Conservation (phyloP, 2,329 filamentous ascomycete genomes). For the Orbilia blumenaviensis region DNA sequence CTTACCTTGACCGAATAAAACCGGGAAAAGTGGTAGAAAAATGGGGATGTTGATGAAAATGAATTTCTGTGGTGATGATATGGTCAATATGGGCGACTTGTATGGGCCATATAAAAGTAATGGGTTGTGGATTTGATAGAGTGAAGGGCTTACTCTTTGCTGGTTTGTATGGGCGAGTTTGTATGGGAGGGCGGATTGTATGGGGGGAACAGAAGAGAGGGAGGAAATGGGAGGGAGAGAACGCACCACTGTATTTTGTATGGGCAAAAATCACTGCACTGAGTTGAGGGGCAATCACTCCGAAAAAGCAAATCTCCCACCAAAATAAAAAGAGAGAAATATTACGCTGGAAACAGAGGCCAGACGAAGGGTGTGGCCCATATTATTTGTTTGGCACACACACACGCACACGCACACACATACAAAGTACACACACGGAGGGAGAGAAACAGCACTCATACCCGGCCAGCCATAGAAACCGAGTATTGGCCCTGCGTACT, state of each 20-base stretch:
- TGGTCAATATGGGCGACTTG: conserved; percentile 22
- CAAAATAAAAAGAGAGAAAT: conserved; percentile 39
- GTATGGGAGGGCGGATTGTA: conserved; percentile 47
- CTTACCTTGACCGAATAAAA: conserved; percentile 50
- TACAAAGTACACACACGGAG: not conserved
- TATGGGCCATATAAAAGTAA: conserved; percentile 18
- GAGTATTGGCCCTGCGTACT: not conserved
- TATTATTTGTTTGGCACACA: conserved; percentile 22
- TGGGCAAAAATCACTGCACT: conserved; percentile 36
- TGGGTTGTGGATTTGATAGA: not conserved
- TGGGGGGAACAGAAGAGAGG: conserved; percentile 43
- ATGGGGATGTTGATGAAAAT: not conserved
- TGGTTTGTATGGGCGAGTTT: conserved; percentile 51
- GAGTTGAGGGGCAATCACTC: conserved; percentile 44
- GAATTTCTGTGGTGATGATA: not conserved
- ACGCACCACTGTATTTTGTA: conserved; percentile 36
- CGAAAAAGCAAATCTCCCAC: conserved; percentile 45
- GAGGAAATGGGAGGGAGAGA: conserved; percentile 47
- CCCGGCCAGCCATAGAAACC: not conserved
- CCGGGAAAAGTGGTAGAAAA: conserved; percentile 20
- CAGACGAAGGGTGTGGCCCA: not conserved
- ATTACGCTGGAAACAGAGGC: conserved; percentile 30
- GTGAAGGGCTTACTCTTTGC: conserved; percentile 42
- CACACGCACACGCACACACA: not conserved
- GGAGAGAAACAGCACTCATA: too few species aligned